Evolutionary conservation across 2,329 filamentous ascomycete species (phyloP).

Genomic region (Fusarium secorum): DNA sequence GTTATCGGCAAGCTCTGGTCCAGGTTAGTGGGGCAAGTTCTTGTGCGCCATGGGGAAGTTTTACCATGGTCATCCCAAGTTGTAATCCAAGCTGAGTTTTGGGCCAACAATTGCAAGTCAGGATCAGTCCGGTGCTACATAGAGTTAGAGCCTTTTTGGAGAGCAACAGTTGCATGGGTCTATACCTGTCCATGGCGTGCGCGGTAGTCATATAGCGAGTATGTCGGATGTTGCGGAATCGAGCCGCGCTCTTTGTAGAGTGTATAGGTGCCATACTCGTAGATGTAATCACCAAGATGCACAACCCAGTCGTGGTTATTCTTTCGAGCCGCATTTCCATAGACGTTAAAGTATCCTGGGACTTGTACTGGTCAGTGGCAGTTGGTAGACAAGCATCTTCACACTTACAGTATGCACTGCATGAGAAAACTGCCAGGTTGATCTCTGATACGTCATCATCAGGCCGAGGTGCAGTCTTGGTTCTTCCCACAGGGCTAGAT

Average conservation of each 20-base stretch:
- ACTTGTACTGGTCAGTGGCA: not conserved
- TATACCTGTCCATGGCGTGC: not conserved
- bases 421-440: not conserved
- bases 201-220: not conserved
- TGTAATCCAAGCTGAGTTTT: not conserved
- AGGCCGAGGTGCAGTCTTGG: not conserved
- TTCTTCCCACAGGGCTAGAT: not conserved
- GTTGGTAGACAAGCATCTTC: rapidly evolving
- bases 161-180: rapidly evolving
- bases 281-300: slow-evolving; percentile 1
- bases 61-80: slow-evolving; percentile 2
- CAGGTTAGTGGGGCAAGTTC: not conserved
- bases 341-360: not conserved
- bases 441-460: not conserved
- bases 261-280: not conserved
- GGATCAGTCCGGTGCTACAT: not conserved
- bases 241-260: not conserved
- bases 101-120: not conserved
- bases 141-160: not conserved
- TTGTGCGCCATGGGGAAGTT: rapidly evolving
- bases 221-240: not conserved
- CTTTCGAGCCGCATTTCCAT: not conserved
- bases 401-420: not conserved
- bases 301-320: not conserved
- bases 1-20: not conserved